Evolutionary conservation across 2,329 filamentous ascomycete genomes (phyloP).

Genomic region (Trichoderma koningiopsis): DNA sequence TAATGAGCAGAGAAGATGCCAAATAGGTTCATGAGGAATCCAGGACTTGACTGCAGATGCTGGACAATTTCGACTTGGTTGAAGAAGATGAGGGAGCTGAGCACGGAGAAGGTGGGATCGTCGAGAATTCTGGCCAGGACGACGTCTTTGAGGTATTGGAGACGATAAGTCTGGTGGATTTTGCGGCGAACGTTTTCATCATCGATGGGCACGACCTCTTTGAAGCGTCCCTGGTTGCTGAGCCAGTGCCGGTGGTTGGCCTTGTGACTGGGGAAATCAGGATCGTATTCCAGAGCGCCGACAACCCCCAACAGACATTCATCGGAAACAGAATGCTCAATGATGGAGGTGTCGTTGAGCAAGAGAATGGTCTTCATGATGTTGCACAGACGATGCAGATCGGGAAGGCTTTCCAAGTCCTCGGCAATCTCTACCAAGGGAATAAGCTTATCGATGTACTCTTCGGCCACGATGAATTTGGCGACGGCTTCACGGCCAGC

Average conservation of each 20-base stretch:
- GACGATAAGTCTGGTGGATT: slow-evolving; percentile 93
- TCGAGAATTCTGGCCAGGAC: slow-evolving; percentile 94
- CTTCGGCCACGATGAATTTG: slow-evolving; percentile 81
- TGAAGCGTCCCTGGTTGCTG: slow-evolving; percentile 84
- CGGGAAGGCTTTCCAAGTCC: slow-evolving; percentile 81
- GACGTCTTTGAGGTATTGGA: slow-evolving; percentile 98
- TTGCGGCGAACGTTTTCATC: slow-evolving; percentile 80
- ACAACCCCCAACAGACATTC: slow-evolving; percentile 89
- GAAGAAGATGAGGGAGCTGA: slow-evolving; percentile 98
- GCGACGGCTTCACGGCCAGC: slow-evolving; percentile 81
- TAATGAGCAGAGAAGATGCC: slow-evolving; percentile 73
- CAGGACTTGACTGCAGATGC: slow-evolving; percentile 80
- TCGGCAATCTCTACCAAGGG: slow-evolving; percentile 87
- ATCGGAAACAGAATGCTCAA: slow-evolving; percentile 91
- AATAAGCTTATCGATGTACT: slow-evolving; percentile 85
- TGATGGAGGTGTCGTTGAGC: slow-evolving; percentile 91
- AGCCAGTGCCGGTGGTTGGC: slow-evolving; percentile 96
- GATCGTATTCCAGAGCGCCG: slow-evolving; percentile 94
- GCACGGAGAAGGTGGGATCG: slow-evolving; percentile 94
- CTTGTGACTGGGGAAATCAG: slow-evolving; percentile 96
- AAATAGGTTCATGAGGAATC: slow-evolving; percentile 84
- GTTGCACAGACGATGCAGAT: slow-evolving; percentile 90
- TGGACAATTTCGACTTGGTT: slow-evolving; percentile 98
- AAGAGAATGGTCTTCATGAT: slow-evolving; percentile 97
- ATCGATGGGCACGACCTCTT: slow-evolving; percentile 92